Evolutionary conservation across 441 rosid species (phyloP).

Genomic region (Adansonia madagascariensis): DNA sequence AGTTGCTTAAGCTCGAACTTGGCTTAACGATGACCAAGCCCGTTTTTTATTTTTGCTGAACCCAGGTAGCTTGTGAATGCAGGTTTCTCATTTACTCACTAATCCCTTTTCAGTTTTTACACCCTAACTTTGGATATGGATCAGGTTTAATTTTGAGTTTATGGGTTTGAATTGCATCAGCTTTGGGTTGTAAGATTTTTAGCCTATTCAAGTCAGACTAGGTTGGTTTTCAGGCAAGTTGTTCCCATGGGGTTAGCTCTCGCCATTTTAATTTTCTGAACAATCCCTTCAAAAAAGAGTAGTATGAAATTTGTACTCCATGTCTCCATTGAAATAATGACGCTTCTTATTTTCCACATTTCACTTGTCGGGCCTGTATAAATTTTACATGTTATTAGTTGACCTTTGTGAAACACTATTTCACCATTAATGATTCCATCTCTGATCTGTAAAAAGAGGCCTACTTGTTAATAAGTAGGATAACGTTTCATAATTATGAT

Average conservation of each 20-base stretch:
- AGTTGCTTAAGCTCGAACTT: too few species aligned
- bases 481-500: background rate
- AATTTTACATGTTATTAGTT: background rate
- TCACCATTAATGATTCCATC: background rate
- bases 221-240: background rate
- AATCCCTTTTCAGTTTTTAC: background rate
- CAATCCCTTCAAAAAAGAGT: background rate
- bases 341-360: background rate
- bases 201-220: background rate
- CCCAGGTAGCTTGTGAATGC: too few species aligned
- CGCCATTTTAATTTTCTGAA: background rate
- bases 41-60: too few species aligned
- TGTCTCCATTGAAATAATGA: background rate
- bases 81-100: too few species aligned
- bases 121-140: background rate
- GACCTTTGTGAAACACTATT: background rate
- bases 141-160: background rate
- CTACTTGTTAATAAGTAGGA: background rate
- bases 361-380: background rate
- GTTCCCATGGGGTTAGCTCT: background rate
- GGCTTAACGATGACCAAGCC: too few species aligned
- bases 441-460: background rate
- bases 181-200: background rate
- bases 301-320: background rate
- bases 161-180: slow-evolving; percentile 10